Evolutionary conservation across 257 asterid genomes (phyloP).

Genomic region (Solanum corneliomulleri): DNA sequence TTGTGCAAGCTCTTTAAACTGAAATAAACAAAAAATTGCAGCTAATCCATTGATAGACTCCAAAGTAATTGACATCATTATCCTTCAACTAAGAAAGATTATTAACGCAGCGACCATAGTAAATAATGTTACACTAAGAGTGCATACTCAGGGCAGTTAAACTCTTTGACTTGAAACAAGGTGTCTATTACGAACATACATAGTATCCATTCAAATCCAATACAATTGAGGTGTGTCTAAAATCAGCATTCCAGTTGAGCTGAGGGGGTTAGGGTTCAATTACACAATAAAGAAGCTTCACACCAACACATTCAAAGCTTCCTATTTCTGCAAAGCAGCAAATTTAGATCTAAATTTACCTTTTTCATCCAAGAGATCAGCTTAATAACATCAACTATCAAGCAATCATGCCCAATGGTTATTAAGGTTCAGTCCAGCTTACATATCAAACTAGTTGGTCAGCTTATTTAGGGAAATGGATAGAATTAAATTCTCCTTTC

Average conservation of each 20-base stretch:
- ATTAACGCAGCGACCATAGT: not conserved
- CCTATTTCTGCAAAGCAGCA: not conserved
- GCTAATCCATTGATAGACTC: not conserved
- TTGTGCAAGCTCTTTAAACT: slow-evolving; percentile 23
- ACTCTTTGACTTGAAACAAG: not conserved
- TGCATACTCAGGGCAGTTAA: not conserved
- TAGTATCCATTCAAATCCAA: not conserved
- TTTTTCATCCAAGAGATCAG: not conserved
- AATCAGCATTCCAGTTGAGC: not conserved
- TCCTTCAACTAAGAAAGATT: not conserved
- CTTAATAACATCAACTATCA: not conserved
- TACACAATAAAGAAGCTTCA: not conserved
- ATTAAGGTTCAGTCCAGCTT: not conserved
- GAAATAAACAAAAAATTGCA: not conserved
- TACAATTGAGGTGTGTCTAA: not conserved
- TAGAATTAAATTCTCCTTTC: not conserved
- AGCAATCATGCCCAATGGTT: not conserved
- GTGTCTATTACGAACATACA: not conserved
- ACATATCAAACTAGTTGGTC: not conserved
- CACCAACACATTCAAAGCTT: not conserved
- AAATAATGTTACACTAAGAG: not conserved
- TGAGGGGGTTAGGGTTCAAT: not conserved
- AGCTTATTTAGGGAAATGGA: not conserved
- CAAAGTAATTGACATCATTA: not conserved
- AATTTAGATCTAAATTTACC: not conserved